Evolutionary conservation across 179 eudicot genomes (phyloP).

Genomic region (Silene coronaria): DNA sequence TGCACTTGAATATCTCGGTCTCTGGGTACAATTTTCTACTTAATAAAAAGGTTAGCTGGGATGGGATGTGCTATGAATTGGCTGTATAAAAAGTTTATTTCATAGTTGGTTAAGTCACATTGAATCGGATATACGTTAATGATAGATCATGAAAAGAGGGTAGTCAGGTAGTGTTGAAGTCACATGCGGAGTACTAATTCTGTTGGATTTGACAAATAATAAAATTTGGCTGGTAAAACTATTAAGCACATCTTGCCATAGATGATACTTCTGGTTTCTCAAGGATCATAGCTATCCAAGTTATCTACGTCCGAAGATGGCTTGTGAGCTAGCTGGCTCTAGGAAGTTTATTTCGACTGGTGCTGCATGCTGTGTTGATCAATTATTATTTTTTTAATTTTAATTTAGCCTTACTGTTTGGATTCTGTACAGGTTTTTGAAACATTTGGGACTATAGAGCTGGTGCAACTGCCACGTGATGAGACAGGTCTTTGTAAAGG

Average conservation of each 20-base stretch:
- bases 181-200: background rate
- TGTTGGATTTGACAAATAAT: background rate
- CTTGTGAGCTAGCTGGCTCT: background rate
- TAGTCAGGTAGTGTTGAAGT: background rate
- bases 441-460: conserved; percentile 83
- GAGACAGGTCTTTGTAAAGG: conserved; percentile 84
- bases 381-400: background rate
- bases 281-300: background rate
- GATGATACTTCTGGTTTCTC: background rate
- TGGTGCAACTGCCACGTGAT: conserved; percentile 82
- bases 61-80: background rate
- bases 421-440: conserved; percentile 63
- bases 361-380: background rate
- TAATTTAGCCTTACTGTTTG: conserved; percentile 4
- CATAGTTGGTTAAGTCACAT: background rate
- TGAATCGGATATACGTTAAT: background rate
- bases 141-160: background rate
- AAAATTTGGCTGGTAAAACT: background rate
- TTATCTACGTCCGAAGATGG: background rate
- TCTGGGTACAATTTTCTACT: background rate
- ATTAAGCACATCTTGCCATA: background rate
- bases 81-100: background rate
- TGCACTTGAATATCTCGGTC: background rate
- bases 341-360: conserved; percentile 1
- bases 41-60: background rate